Conservation (phyloP, 2,329 filamentous ascomycete genomes). For the Ceratocystis diversiconidia region DNA sequence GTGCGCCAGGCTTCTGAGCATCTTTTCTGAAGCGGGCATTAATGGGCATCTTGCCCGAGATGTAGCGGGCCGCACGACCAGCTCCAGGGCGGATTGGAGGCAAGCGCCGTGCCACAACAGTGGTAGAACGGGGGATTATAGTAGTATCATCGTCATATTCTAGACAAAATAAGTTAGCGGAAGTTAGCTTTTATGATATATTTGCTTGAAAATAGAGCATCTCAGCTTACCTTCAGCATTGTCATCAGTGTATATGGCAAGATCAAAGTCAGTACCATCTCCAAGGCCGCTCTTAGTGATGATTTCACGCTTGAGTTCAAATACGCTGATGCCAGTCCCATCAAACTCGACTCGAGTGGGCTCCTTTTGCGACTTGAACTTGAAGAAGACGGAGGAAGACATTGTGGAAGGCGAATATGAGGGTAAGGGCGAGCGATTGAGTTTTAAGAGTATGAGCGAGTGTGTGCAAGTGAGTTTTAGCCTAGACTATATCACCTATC, state of each 20-base stretch:
- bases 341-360: conserved; percentile 90
- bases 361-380: conserved; percentile 98
- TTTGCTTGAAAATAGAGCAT: neutral
- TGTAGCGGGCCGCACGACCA: conserved; percentile 83
- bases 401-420: conserved; percentile 37
- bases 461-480: neutral
- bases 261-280: conserved; percentile 90
- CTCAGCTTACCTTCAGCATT: conserved; percentile 63
- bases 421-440: neutral
- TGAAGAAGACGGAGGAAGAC: conserved; percentile 98
- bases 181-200: conserved; percentile 14
- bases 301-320: conserved; percentile 97
- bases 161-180: conserved; percentile 29
- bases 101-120: conserved; percentile 74
- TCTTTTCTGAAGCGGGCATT: conserved; percentile 18
- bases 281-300: conserved; percentile 87
- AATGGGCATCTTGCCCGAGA: conserved; percentile 80
- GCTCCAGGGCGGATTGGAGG: conserved; percentile 75
- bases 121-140: conserved; percentile 91
- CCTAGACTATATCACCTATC: neutral
- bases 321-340: conserved; percentile 93
- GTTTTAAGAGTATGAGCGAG: neutral
- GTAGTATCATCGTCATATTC: conserved; percentile 96
- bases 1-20: conserved; percentile 66
- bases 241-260: conserved; percentile 87